Base-by-base conservation (phyloP, 257 asterid genomes). In the Anisodus tanguticus region DNA sequence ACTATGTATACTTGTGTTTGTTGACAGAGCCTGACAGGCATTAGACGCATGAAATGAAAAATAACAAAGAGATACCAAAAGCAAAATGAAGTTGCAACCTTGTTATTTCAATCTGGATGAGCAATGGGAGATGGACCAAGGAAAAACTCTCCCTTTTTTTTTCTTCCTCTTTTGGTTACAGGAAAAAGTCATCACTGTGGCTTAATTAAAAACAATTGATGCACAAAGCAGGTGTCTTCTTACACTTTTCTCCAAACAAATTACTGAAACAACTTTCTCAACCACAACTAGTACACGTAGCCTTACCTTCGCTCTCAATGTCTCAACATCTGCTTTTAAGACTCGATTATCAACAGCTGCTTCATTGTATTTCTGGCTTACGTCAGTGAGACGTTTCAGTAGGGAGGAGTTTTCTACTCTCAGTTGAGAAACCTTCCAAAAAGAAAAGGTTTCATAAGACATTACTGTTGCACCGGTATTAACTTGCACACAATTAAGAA, bases 331-430 rank as follows among this genome's bases (percentile, higher is more conserved):
- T 86, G 99, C 99, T 89, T 94, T 96, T 88, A 96, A 89, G 88
- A 96, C 97, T 88, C 99, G 91, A 83, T 94, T 93, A 90, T 94
- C 98, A 85, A 94, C 99, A 63, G 97, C 98, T 82, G 98, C 90
- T 88, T 93, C 99, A 59, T 91, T 96, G 91, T 92, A 93, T 86
- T 96, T 96, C 64, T 90, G 93, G 91, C 91, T 93, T 87, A 93
- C 88, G 85, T 96, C 99, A 2, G 95, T 87, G 41, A 94, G 89
- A 84, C 97, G 96, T 88, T 94, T 91, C 87, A 91, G 88, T 60
- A 94, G 80, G 64, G 98, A 91, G 67, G 99, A 91, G 84, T 95
- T 95, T 87, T 95, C 99, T 11, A 86, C 94, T 86, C 89, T 89
- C 85, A 93, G 84, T 81, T 94, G 93, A 80, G 98, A 91, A 80